phyloP scores from a whole-genome alignment of 78 protist genomes.

The Blattamonas nauphoetae region DNA sequence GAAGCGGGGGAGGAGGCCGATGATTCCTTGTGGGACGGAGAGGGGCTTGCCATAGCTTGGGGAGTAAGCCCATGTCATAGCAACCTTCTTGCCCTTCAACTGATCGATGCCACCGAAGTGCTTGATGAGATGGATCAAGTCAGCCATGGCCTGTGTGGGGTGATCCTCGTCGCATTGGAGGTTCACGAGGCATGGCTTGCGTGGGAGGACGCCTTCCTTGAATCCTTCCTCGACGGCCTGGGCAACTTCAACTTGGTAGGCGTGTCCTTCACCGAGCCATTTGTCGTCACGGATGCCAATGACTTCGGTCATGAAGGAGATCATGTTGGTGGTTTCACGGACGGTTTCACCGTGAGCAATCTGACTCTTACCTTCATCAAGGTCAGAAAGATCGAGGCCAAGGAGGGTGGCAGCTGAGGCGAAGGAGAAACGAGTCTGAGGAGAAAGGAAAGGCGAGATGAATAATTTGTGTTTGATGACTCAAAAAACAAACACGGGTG shows the following conservation, averaged over 20 bases:
- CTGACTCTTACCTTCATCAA: constrained; percentile 37
- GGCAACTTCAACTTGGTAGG: constrained; percentile 13
- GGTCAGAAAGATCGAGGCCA: constrained; percentile 19
- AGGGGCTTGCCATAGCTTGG: constrained; percentile 45
- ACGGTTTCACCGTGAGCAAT: constrained; percentile 50
- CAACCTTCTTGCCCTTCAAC: constrained; percentile 38
- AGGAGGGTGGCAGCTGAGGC: constrained; percentile 24
- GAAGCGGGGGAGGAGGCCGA: constrained; percentile 36
- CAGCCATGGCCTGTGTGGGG: constrained; percentile 43
- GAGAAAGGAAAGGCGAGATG: background rate
- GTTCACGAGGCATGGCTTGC: constrained; percentile 26
- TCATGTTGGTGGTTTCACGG: constrained; percentile 42
- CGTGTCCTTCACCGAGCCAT: constrained; percentile 26
- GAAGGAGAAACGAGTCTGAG: constrained; percentile 33
- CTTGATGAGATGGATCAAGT: constrained; percentile 28
- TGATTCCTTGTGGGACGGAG: constrained; percentile 44
- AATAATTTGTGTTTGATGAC: no score
- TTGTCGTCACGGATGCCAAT: constrained; percentile 45
- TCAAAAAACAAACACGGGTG: constrained; percentile 22
- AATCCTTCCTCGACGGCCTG: constrained; percentile 27
- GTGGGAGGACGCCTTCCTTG: constrained; percentile 32
- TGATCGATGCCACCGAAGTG: constrained; percentile 36
- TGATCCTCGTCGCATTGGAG: constrained; percentile 50
- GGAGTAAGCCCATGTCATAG: constrained; percentile 47
- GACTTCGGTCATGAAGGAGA: constrained; percentile 34